Percentiles rank a stretch among this genome's conserved stretches.
Evolutionary conservation across 495 filamentous ascomycete genomes (phyloP).

Genomic region (Penicillium paradoxum): DNA sequence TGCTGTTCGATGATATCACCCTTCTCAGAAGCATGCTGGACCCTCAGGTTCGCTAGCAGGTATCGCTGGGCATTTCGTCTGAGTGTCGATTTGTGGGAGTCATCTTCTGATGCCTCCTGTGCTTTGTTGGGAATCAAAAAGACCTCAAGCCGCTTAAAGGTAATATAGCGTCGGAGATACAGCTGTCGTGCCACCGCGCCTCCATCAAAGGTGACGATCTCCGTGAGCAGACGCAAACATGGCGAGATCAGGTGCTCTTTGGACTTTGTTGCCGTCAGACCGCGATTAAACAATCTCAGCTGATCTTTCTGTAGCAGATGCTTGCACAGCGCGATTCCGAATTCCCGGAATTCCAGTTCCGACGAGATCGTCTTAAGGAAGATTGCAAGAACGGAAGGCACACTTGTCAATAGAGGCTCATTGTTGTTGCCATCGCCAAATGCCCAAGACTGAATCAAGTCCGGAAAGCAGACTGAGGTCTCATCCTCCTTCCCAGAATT

Average conservation of each 20-base stretch:
- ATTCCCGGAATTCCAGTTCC: slow-evolving; percentile 62
- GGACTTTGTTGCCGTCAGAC: slow-evolving; percentile 63
- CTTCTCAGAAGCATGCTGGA: slow-evolving; percentile 65
- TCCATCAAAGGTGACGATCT: slow-evolving; percentile 75
- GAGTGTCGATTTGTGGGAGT: slow-evolving; percentile 60
- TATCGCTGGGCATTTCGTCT: slow-evolving; percentile 71
- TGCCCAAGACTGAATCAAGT: slow-evolving; percentile 75
- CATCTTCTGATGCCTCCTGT: slow-evolving; percentile 48
- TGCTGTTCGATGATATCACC: slow-evolving; percentile 68
- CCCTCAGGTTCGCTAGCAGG: slow-evolving; percentile 66
- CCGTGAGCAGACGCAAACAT: slow-evolving; percentile 70
- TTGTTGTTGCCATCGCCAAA: slow-evolving; percentile 66
- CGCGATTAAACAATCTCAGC: slow-evolving; percentile 64
- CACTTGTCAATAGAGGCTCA: slow-evolving; percentile 67
- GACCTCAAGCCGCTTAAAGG: slow-evolving; percentile 64
- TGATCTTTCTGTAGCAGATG: slow-evolving; percentile 69
- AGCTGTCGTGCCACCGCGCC: slow-evolving; percentile 66
- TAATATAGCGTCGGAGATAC: slow-evolving; percentile 63
- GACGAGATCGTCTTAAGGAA: slow-evolving; percentile 68
- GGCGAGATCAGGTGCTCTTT: slow-evolving; percentile 85
- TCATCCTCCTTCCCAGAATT: slow-evolving; percentile 48
- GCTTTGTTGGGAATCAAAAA: slow-evolving; percentile 44
- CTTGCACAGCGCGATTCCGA: slow-evolving; percentile 67
- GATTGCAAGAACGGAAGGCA: slow-evolving; percentile 70
- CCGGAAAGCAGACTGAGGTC: slow-evolving; percentile 57